Evolutionary conservation across 495 filamentous ascomycete genomes (phyloP), one percentile per base, ranked within the genome.

Genomic region (Penicillium bovifimosum): DNA sequence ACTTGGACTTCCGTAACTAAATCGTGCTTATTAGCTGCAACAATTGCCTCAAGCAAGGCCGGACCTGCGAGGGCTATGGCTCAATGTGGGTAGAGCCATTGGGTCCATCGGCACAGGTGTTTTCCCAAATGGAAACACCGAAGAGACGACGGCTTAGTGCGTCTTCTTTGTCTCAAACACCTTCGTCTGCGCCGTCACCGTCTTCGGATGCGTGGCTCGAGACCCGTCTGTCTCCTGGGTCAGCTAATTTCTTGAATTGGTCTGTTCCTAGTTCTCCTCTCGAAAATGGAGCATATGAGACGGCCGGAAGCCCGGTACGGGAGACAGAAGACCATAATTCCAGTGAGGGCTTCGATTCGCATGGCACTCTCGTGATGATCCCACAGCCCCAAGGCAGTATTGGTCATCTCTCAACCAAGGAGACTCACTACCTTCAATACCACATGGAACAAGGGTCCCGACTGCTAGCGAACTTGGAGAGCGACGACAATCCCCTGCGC

Each of bases 381-480:
- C 53, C 55, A 4, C 49, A 46, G 13, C 54, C 55, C 6, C 49
- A 52, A 9, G 51, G 58, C 42, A 35, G 47, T 20, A 55, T 67
- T 28, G 67, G 52, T 35, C 68, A 72, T 50, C 54, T 75, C 10
- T 68, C 70, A 0, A 48, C 60, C 11, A 41, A 62, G 38, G 73
- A 76, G 52, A 63, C 64, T 11, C 67, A 74, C 42, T 76, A 72
- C 50, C 65, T 76, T 16, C 71, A 74, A 56, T 76, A 76, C 35
- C 71, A 76, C 36, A 64, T 69, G 41, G 70, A 73, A 48, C 47
- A 61, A 27, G 73, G 67, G 18, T 74, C 71, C 32, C 67, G 61
- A 27, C 61, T 72, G 2, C 58, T 76, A 41, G 67, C 70, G 11
- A 76, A 76, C 9, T 60, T 76, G 11, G 71, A 76, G 55, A 71